These are phyloP conservation scores for Aureobasidium sp. DNA, from an alignment of 2,329 filamentous ascomycete genomes.

Conservation along the genomic window DNA sequence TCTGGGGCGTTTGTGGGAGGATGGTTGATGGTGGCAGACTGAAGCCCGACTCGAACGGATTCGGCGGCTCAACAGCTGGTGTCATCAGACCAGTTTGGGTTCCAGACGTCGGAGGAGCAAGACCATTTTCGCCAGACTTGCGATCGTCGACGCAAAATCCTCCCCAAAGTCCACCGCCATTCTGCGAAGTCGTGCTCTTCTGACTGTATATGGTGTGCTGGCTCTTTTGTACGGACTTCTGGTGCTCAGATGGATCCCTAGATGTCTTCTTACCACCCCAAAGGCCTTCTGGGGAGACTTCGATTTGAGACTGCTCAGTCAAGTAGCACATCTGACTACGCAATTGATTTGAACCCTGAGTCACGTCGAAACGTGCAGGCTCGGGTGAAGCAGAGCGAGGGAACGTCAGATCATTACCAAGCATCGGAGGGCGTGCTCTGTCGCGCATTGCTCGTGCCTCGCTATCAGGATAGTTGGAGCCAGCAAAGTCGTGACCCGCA, in stretches of 20 bases:
- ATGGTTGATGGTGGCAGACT: conserved; percentile 28
- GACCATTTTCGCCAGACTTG: conserved; percentile 29
- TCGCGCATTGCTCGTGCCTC: conserved; percentile 51
- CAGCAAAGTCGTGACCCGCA: conserved; percentile 21
- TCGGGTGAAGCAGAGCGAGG: conserved; percentile 77
- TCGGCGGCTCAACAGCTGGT: conserved; percentile 32
- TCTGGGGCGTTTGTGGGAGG: conserved; percentile 28
- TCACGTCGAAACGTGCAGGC: conserved; percentile 73
- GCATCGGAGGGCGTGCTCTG: conserved; percentile 70
- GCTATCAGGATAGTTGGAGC: conserved; percentile 28
- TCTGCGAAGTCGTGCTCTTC: conserved; percentile 17
- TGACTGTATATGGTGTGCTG: conserved; percentile 17
- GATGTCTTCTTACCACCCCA: conserved; percentile 15
- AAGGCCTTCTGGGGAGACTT: conserved; percentile 18
- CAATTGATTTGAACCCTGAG: conserved; percentile 52
- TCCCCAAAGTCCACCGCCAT: conserved; percentile 60
- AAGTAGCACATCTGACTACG: conserved; percentile 44
- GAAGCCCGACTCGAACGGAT: conserved; percentile 34
- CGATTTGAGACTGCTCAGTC: conserved; percentile 42
- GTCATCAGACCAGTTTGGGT: conserved; percentile 40
- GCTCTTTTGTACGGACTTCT: not conserved
- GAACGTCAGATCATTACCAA: conserved; percentile 73
- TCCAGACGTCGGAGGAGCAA: conserved; percentile 35
- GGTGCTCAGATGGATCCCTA: not conserved
- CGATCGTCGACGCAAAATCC: conserved; percentile 54